A percentile compares a stretch with the other conserved stretches of the same genome.
Conservation (phyloP, 202 grass and related monocot genomes). For the Setaria italica region DNA sequence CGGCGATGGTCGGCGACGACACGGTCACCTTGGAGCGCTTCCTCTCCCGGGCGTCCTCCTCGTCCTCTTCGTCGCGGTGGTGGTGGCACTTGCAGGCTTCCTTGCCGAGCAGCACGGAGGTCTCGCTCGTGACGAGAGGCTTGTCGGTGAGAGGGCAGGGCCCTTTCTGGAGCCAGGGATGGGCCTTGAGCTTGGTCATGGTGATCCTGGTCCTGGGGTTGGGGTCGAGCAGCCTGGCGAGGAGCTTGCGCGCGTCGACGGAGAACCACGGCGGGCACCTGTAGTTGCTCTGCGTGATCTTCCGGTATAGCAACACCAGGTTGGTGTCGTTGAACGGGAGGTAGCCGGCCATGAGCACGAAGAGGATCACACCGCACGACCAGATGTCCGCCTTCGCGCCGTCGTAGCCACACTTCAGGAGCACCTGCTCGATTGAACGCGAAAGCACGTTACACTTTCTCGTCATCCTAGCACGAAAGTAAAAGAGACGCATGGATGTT, state of each 20-base stretch:
- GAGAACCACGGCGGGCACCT: slow-evolving; percentile 65
- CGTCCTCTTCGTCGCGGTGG: not conserved
- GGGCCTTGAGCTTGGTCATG: slow-evolving; percentile 42
- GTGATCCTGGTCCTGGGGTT: slow-evolving; percentile 58
- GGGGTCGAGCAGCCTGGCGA: slow-evolving; percentile 60
- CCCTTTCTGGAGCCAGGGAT: slow-evolving; percentile 50
- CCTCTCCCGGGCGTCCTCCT: slow-evolving; percentile 36
- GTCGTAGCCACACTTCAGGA: slow-evolving; percentile 56
- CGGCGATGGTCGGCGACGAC: slow-evolving; percentile 27
- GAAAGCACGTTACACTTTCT: not conserved
- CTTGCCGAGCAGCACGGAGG: not conserved
- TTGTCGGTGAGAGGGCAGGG: slow-evolving; percentile 1
- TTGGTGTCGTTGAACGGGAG: slow-evolving; percentile 57
- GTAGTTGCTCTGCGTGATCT: slow-evolving; percentile 58
- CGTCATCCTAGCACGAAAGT: not conserved
- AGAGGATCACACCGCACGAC: slow-evolving; percentile 67
- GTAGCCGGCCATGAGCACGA: slow-evolving; percentile 55
- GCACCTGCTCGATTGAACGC: slow-evolving; percentile 24
- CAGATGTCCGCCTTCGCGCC: slow-evolving; percentile 65
- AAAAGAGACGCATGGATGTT: too few species aligned
- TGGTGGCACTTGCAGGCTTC: slow-evolving; percentile 17
- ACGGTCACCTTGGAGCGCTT: slow-evolving; percentile 49
- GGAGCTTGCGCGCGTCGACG: slow-evolving; percentile 55
- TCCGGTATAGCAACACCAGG: slow-evolving; percentile 47
- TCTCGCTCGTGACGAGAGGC: not conserved